Conservation (phyloP, 805 yeast genomes). For the Spathaspora boniae region DNA sequence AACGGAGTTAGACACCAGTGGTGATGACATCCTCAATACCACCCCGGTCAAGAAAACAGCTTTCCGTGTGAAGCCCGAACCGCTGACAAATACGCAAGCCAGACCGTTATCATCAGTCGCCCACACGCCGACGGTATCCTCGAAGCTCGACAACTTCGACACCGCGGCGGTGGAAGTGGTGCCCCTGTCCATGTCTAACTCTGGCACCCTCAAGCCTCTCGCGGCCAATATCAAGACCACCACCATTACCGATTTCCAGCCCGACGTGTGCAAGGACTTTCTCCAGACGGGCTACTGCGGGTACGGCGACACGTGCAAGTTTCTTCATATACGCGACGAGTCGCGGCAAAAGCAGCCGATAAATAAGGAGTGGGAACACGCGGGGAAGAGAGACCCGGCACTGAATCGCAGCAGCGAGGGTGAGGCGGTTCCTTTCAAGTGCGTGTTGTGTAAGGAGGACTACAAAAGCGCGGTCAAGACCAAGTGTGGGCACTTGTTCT, state of each 20-base stretch:
- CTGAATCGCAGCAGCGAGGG: conserved; percentile 4
- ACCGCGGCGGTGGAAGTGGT: conserved; percentile 1
- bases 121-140: background rate
- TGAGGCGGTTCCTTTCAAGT: conserved; percentile 50
- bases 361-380: conserved; percentile 66
- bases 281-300: conserved; percentile 93
- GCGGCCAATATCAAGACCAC: conserved; percentile 54
- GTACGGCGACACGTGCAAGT: conserved; percentile 95
- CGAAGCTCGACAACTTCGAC: background rate
- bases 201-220: conserved; percentile 22
- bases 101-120: background rate
- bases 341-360: conserved; percentile 67
- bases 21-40: conserved; percentile 1
- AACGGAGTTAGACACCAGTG: no score
- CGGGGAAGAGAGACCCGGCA: conserved; percentile 13
- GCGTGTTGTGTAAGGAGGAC: conserved; percentile 56
- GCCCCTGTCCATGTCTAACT: background rate
- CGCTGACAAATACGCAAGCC: conserved; percentile 3
- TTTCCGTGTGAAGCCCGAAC: background rate
- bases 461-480: conserved; percentile 58
- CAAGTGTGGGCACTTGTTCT: conserved; percentile 60
- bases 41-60: background rate
- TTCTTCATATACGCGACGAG: conserved; percentile 86
- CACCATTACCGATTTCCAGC: conserved; percentile 78
- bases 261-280: conserved; percentile 92